phyloP scores from a whole-genome alignment of 371 early-diverging fungal genomes.

The Blastocladiella emersonii region DNA sequence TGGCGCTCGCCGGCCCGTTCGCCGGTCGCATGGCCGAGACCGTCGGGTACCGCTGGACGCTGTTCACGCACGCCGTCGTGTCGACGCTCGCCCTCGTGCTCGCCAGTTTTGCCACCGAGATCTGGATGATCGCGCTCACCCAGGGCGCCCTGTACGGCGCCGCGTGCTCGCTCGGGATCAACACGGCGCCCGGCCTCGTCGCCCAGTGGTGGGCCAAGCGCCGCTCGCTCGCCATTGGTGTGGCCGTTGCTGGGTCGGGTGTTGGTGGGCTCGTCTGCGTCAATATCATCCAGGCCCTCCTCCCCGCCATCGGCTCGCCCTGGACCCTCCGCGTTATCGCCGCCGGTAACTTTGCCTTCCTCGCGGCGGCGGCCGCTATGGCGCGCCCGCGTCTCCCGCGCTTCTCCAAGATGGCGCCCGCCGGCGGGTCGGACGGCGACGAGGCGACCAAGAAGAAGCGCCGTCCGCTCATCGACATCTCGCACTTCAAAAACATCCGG shows the following conservation, averaged over 20 bases:
- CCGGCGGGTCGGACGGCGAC: too few relatives aligned
- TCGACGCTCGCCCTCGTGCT: conserved; percentile 41
- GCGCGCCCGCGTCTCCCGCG: conserved; percentile 11
- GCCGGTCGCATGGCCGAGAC: conserved; percentile 14
- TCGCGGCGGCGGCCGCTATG: conserved; percentile 22
- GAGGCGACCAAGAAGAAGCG: too few relatives aligned
- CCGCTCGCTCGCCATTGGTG: conserved; percentile 55
- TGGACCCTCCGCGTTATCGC: conserved; percentile 32
- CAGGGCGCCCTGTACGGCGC: conserved; percentile 54
- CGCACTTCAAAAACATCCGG: conserved; percentile 25
- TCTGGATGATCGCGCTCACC: conserved; percentile 52
- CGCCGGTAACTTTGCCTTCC: conserved; percentile 12
- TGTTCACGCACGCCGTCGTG: conserved; percentile 15
- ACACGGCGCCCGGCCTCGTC: conserved; percentile 47
- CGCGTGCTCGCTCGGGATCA: conserved; percentile 48
- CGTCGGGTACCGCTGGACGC: conserved; percentile 6
- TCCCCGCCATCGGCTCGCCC: conserved; percentile 22
- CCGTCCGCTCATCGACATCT: too few relatives aligned
- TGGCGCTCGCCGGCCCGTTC: neutral
- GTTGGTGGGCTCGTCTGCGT: conserved; percentile 48
- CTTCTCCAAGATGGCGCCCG: too few relatives aligned
- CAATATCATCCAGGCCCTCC: conserved; percentile 35
- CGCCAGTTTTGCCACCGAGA: conserved; percentile 40
- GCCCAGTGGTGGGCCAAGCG: conserved; percentile 55
- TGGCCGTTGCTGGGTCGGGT: conserved; percentile 52